Base-by-base conservation (phyloP, 345 rosid species). In the Limnanthes douglasii region DNA sequence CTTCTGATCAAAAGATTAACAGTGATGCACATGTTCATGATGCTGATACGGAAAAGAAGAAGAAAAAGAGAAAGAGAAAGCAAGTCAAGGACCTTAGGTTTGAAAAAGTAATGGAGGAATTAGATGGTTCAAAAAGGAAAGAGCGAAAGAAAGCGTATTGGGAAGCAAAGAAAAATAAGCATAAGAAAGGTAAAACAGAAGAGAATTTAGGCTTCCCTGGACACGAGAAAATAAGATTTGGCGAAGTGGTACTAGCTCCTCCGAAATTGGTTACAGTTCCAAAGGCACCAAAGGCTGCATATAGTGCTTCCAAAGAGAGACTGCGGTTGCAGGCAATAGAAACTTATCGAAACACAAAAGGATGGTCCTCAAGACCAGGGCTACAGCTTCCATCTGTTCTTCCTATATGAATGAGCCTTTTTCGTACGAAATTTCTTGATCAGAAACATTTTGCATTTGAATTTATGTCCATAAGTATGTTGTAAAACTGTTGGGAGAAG, bases 201-300 rank as follows among this genome's bases (percentile, higher is more conserved):
- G 82, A 66, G n/a, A n/a, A n/a, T n/a, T n/a, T n/a, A 24, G 79
- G 72, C 41, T 80, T 90, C 33, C 92, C 86, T 0, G 76, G 76
- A 39, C 46, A 41, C 16, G 98, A 84, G 43, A 57, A 62, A 37
- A 65, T 90, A 6, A 47, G 49, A 50, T 90, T 90, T 45, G 98
- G 98, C 12, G 98, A 90, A 3, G 70, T 90, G 21, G 94, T 77
- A 35, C 62, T 66, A 57, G 92, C 92, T 48, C 94, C 98, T 10
- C 96, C 80, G 2, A 80, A 80, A 51, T 51, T 90, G 53, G 52
- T 53, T 34, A 16, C 56, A 11, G 11, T 70, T 46, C 94, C 85
- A 5, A 88, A 76, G 92, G 66, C 48, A 15, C 39, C 45, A 46
- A 83, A 65, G 59, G 36, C 48, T 30, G 38, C 36, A 4, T 48